Conservation (phyloP, 2,329 filamentous ascomycete genomes). For the Magnaporthales sp. region DNA sequence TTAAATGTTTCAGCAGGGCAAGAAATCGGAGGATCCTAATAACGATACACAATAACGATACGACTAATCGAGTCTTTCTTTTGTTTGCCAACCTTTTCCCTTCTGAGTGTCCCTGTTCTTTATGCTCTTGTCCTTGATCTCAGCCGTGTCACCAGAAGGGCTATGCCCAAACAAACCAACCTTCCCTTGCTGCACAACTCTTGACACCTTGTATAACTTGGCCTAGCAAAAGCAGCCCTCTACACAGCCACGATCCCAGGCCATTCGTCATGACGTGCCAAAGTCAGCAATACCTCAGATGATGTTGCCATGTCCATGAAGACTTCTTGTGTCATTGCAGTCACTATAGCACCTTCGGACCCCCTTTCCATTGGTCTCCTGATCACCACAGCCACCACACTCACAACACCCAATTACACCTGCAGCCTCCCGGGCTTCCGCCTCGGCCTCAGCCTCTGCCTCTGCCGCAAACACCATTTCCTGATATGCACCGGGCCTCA, state of each 20-base stretch:
- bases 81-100: neutral
- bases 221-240: neutral
- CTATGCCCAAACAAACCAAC: neutral
- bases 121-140: neutral
- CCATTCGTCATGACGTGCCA: neutral
- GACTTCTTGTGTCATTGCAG: neutral
- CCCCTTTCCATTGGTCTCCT: neutral
- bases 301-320: neutral
- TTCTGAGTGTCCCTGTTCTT: neutral
- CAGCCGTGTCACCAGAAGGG: neutral
- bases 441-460: neutral
- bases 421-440: neutral
- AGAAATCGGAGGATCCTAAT: neutral
- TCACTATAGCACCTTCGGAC: neutral
- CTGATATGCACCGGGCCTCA: conserved; percentile 13
- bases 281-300: neutral
- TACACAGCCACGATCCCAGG: neutral
- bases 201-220: neutral
- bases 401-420: neutral
- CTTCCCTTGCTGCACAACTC: neutral
- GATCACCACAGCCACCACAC: too few species aligned
- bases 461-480: neutral
- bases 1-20: neutral
- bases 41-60: neutral
- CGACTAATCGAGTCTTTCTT: neutral